Conservation (phyloP, 345 rosid genomes). For the Aurinia saxatilis region DNA sequence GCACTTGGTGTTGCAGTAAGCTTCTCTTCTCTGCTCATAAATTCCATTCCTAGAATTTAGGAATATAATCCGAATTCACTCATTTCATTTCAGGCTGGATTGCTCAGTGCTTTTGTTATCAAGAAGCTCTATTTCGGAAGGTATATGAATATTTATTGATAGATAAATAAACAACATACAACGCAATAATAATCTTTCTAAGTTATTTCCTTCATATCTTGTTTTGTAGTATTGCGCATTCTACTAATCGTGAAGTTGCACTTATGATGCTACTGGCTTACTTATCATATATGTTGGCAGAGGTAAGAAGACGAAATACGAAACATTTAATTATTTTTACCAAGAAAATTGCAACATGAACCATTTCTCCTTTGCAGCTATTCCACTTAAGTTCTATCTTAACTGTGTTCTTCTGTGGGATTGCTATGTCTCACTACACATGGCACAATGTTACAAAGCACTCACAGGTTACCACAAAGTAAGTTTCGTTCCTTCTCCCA, state of each 20-base stretch:
- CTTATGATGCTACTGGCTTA: conserved; percentile 95
- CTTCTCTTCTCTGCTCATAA: not conserved
- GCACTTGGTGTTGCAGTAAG: conserved; percentile 67
- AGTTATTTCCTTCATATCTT: not conserved
- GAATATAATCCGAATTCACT: not conserved
- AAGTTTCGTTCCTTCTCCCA: conserved; percentile 16
- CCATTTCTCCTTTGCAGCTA: conserved; percentile 44
- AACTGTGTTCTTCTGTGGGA: conserved; percentile 95
- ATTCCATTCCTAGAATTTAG: not conserved
- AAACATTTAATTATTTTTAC: not conserved
- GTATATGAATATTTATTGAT: conserved; percentile 28
- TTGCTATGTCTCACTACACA: conserved; percentile 94
- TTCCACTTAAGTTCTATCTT: conserved; percentile 81
- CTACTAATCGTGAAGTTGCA: conserved; percentile 94
- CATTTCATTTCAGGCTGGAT: conserved; percentile 58
- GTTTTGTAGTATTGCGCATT: conserved; percentile 49
- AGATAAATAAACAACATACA: not conserved
- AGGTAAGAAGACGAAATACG: conserved; percentile 42
- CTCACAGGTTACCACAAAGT: conserved; percentile 92
- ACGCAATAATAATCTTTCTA: not conserved
- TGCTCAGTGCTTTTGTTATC: conserved; percentile 80
- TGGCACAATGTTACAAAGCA: conserved; percentile 95
- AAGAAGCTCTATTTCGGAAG: conserved; percentile 88
- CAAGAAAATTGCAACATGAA: not conserved
- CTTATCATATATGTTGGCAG: conserved; percentile 85